Conservation (phyloP, 371 early-diverging fungal species). For the Choanephora cucurbitarum region DNA sequence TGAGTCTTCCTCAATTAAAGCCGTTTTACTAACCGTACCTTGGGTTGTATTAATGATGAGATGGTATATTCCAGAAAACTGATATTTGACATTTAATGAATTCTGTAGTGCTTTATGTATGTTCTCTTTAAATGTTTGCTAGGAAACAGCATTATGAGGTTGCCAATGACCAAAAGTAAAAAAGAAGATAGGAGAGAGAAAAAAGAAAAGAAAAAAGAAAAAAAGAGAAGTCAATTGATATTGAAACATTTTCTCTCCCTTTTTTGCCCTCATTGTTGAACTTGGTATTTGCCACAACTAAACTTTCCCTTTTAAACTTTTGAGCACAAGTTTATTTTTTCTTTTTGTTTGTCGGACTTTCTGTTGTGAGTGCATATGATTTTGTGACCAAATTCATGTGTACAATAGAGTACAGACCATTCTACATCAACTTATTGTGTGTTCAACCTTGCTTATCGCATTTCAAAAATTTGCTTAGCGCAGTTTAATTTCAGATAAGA, state of each 20-base stretch:
- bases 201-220: background rate
- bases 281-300: background rate
- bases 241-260: background rate
- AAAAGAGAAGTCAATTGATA: too few relatives aligned
- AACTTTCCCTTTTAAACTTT: conserved; percentile 2
- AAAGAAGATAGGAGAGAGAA: background rate
- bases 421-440: too few relatives aligned
- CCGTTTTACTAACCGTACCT: too few relatives aligned
- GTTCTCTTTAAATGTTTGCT: background rate
- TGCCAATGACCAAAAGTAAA: background rate
- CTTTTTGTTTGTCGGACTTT: background rate
- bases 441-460: too few relatives aligned
- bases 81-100: background rate
- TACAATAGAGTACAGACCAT: too few relatives aligned
- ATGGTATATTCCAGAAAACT: too few relatives aligned
- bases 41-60: too few relatives aligned
- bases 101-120: background rate
- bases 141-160: background rate
- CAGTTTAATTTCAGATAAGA: too few relatives aligned
- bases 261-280: background rate
- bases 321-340: conserved; percentile 2
- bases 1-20: too few relatives aligned
- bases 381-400: too few relatives aligned
- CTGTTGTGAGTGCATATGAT: too few relatives aligned
- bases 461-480: too few relatives aligned